phyloP scores from a whole-genome alignment of 1,284 basidiomycete genomes.

The Pseudozyma hubeiensis region DNA sequence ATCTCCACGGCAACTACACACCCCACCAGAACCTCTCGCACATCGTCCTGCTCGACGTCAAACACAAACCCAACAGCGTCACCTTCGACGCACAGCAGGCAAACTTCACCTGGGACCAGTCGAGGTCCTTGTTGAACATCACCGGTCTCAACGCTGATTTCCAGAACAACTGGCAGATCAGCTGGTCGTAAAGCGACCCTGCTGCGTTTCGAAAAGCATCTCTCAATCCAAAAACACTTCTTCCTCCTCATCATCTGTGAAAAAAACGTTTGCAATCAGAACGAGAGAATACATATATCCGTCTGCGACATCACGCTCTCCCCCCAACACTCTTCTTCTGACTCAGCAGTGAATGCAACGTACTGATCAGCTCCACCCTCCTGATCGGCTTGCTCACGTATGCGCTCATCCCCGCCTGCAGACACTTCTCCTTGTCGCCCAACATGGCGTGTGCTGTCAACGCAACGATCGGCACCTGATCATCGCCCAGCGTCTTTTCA shows the following conservation, averaged over 20 bases:
- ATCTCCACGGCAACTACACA: slow-evolving; percentile 71
- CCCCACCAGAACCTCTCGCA: slow-evolving; percentile 71
- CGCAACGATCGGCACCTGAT: slow-evolving; percentile 91
- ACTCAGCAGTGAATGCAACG: slow-evolving; percentile 57
- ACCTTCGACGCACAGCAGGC: slow-evolving; percentile 3
- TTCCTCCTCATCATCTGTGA: no score
- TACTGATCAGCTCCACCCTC: slow-evolving; percentile 62
- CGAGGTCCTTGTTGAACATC: slow-evolving; percentile 44
- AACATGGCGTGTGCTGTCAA: slow-evolving; percentile 84
- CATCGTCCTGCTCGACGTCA: slow-evolving; percentile 72
- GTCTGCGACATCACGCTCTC: slow-evolving; percentile 14
- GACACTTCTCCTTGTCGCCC: slow-evolving; percentile 67
- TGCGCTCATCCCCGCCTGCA: slow-evolving; percentile 65
- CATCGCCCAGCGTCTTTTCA: slow-evolving; percentile 80
- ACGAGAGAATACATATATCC: no score
- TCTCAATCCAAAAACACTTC: no score
- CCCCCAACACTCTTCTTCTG: slow-evolving; percentile 46
- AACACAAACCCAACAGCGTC: slow-evolving; percentile 39
- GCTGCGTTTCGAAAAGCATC: no score
- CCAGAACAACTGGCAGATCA: slow-evolving; percentile 20
- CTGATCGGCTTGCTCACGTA: slow-evolving; percentile 66
- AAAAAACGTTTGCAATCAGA: no score
- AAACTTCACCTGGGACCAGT: slow-evolving; percentile 32
- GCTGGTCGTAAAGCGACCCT: slow-evolving; percentile 18
- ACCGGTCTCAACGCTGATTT: slow-evolving; percentile 43